Conservation (phyloP, 441 rosid species). For the Euphorbia celastroides region DNA sequence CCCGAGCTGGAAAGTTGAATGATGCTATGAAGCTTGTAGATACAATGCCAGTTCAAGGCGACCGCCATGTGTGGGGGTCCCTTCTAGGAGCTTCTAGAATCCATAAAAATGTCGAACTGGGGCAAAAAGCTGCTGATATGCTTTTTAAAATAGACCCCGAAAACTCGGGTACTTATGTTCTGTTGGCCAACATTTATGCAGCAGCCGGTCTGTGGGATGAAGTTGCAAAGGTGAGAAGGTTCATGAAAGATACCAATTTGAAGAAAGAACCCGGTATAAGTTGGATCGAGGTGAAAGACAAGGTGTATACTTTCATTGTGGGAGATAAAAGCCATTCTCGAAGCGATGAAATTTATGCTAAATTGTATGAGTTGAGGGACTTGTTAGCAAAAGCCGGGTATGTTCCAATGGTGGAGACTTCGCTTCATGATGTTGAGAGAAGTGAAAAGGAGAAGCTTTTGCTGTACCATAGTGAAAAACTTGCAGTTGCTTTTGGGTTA, state of each 20-base stretch:
- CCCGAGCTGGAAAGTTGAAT: constrained; percentile 52
- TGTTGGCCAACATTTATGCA: constrained; percentile 61
- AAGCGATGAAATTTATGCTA: constrained; percentile 50
- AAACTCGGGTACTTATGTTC: constrained; percentile 58
- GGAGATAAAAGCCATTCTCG: constrained; percentile 56
- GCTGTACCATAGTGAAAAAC: constrained; percentile 63
- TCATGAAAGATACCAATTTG: constrained; percentile 51
- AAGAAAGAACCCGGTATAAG: constrained; percentile 68
- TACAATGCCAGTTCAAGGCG: constrained; percentile 52
- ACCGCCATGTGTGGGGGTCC: constrained; percentile 59
- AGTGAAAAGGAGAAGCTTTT: constrained; percentile 55
- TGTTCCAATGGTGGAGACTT: constrained; percentile 56
- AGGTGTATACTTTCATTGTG: constrained; percentile 50
- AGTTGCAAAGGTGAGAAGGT: constrained; percentile 46
- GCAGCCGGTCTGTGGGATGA: constrained; percentile 56
- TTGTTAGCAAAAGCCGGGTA: constrained; percentile 52
- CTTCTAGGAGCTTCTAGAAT: constrained; percentile 67
- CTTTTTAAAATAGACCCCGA: constrained; percentile 54
- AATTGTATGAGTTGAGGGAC: constrained; percentile 53
- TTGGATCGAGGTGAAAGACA: constrained; percentile 66
- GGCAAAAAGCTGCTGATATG: constrained; percentile 52
- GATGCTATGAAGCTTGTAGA: constrained; percentile 53
- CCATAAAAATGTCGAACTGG: constrained; percentile 58
- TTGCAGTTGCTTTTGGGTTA: constrained; percentile 71
- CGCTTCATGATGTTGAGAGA: constrained; percentile 57